phyloP scores from a whole-genome alignment of 2,329 filamentous ascomycete genomes.

The Nothophoma quercina region DNA sequence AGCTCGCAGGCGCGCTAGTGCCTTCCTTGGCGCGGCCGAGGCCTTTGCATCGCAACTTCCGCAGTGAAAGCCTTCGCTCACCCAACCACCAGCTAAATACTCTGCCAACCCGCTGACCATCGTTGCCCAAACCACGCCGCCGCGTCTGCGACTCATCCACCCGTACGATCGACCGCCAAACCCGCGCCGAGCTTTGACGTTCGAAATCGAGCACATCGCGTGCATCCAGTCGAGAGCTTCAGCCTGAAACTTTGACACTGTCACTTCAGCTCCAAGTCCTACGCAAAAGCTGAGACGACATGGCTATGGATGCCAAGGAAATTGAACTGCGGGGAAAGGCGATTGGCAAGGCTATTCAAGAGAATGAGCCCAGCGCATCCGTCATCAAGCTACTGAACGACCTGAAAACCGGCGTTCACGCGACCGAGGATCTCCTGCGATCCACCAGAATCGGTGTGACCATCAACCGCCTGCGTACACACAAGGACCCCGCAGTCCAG shows the following conservation, averaged over 20 bases:
- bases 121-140: not conserved
- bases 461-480: conserved; percentile 83
- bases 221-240: not conserved
- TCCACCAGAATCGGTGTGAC: conserved; percentile 91
- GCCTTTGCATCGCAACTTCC: conserved; percentile 6
- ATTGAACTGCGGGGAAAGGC: conserved; percentile 79
- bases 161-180: not conserved
- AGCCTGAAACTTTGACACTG: not conserved
- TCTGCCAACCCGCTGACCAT: conserved; percentile 9
- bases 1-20: conserved; percentile 4
- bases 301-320: conserved; percentile 79
- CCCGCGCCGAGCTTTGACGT: conserved; percentile 13
- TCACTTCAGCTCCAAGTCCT: not conserved
- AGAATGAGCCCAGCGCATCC: conserved; percentile 75
- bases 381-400: conserved; percentile 78
- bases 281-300: conserved; percentile 4
- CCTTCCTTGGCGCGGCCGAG: conserved; percentile 12
- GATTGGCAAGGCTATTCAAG: conserved; percentile 78
- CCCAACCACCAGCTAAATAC: conserved; percentile 6
- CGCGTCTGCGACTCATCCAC: not conserved
- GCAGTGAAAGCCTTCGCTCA: conserved; percentile 3
- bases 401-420: conserved; percentile 79
- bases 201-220: conserved; percentile 11
- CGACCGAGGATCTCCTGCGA: conserved; percentile 88
- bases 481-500: conserved; percentile 77